Evolutionary conservation across 768 basidiomycete genomes (phyloP), one percentile per base, ranked within the genome.

Genomic region (Amanita rubescens): DNA sequence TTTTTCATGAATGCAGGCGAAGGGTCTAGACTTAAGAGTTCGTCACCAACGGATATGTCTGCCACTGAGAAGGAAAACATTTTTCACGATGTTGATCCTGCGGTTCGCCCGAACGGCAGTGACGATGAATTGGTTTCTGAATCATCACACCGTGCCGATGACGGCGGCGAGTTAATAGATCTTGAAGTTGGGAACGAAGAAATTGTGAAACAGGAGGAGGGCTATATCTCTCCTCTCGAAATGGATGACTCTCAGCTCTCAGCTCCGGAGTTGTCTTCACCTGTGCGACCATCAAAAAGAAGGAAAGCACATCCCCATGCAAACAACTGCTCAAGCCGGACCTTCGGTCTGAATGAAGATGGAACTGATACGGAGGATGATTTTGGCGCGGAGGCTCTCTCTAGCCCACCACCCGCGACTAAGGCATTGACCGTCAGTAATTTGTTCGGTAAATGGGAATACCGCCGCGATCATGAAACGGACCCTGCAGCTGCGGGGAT

Each of bases 181-280:
- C 65, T 69, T 53, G 74, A 75, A 53, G 67, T 70, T 34, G 66
- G 71, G 35, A 43, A 73, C 19, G 69, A 75, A n/a, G 70, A 78
- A 54, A 68, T 71, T 7, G 68, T 72, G 27, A 57, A 73, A 43
- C 89, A 89, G 67, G 90, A 91, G 63, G 87, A 87, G 56, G 89
- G 90, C 14, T 92, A 91, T 66, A 73, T 87, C 50, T 89, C 89
- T n/a, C 88, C 87, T 14, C 69, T 78, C 8, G 69, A 77, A 44
- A 80, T 80, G 20, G 71, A 75, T 58, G 75, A 74, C 47, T 71
- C 72, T 56, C 83, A 82, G 34, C 75, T 32, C 10, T 47, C 48
- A 14, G 34, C 75, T 22, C 80, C 86, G 54, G 81, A 82, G 8
- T 60, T 90, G 25, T 87, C 85, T 44, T 89, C 87, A 10, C 87